These are phyloP conservation scores for Gillenia trifoliata DNA, from an alignment of 306 rosid species.

Conservation along the genomic window DNA sequence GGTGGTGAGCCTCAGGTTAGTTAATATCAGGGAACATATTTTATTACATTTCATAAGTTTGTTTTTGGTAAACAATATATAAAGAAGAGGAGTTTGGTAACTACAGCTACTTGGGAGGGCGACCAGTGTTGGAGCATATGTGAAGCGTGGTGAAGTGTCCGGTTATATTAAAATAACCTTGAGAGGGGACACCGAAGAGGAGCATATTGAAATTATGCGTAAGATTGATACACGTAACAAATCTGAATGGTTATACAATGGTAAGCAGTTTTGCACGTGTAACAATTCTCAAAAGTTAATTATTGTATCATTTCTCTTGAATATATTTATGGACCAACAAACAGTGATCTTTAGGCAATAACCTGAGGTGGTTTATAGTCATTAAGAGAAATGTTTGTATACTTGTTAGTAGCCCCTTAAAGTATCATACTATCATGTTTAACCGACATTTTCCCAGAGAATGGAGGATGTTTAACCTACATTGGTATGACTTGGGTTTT, in stretches of 20 bases:
- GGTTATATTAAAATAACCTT: conserved; percentile 63
- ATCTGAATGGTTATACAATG: conserved; percentile 84
- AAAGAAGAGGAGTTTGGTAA: conserved; percentile 19
- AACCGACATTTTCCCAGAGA: neutral
- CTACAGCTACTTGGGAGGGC: conserved; percentile 88
- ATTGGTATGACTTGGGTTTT: neutral
- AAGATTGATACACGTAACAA: conserved; percentile 69
- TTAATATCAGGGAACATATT: conserved; percentile 1
- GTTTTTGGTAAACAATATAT: conserved; percentile 11
- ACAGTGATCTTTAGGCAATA: neutral
- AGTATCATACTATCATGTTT: neutral
- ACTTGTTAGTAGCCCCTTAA: neutral
- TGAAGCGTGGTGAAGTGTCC: conserved; percentile 87
- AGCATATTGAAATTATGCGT: conserved; percentile 49
- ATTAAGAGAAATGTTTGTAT: neutral
- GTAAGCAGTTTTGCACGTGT: conserved; percentile 27
- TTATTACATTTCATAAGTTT: neutral
- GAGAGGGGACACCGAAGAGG: conserved; percentile 64
- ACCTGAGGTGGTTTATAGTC: neutral
- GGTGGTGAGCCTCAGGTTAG: conserved; percentile 98
- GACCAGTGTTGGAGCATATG: conserved; percentile 68
- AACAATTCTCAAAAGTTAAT: neutral
- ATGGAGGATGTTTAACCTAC: neutral
- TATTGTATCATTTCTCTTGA: neutral
- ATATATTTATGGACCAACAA: neutral